Conservation (phyloP, 2,329 filamentous ascomycete genomes). For the Daldinia sp. region DNA sequence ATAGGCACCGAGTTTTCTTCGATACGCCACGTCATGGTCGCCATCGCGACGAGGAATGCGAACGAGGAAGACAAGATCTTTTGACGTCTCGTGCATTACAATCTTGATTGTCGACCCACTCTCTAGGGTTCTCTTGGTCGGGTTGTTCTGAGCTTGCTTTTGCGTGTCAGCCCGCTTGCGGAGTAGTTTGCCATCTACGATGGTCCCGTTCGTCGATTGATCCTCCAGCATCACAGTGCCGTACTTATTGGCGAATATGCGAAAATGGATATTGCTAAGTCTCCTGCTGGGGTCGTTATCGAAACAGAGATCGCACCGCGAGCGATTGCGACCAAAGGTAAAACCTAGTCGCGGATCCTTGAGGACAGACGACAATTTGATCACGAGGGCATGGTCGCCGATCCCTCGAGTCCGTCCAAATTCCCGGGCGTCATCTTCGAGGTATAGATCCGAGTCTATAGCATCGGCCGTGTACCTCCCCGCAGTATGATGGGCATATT, state of each 20-base stretch:
- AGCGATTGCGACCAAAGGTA: conserved; percentile 82
- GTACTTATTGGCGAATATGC: conserved; percentile 89
- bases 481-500: conserved; percentile 63
- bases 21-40: conserved; percentile 72
- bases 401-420: conserved; percentile 66
- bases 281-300: conserved; percentile 74
- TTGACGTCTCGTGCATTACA: conserved; percentile 62
- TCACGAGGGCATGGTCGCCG: conserved; percentile 76
- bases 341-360: conserved; percentile 80
- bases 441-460: conserved; percentile 64
- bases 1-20: conserved; percentile 76
- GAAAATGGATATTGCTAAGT: conserved; percentile 95
- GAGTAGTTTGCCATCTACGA: conserved; percentile 81
- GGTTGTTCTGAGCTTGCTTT: conserved; percentile 51
- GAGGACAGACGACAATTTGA: conserved; percentile 80
- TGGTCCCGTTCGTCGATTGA: conserved; percentile 93
- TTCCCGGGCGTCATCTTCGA: conserved; percentile 62
- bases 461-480: conserved; percentile 62
- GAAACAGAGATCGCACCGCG: conserved; percentile 79
- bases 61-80: conserved; percentile 84
- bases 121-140: conserved; percentile 71
- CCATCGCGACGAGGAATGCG: conserved; percentile 83
- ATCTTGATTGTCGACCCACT: conserved; percentile 81
- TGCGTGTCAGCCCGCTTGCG: conserved; percentile 60
- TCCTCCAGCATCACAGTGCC: conserved; percentile 93